Conservation (phyloP, 2,329 filamentous ascomycete genomes). For the Helotiales sp. region DNA sequence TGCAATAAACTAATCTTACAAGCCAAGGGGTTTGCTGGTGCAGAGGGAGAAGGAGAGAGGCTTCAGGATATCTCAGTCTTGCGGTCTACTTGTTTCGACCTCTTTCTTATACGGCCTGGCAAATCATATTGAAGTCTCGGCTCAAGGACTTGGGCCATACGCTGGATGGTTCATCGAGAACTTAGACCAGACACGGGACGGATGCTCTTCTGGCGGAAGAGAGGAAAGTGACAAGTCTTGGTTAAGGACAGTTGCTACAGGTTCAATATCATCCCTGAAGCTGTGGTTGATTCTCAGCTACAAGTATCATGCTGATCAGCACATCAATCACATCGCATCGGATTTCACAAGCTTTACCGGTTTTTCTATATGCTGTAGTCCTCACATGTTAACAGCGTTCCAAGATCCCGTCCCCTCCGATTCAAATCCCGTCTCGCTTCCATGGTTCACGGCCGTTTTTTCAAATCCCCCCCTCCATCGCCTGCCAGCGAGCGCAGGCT, state of each 20-base stretch:
- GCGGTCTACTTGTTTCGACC: neutral
- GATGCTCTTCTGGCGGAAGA: neutral
- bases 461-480: neutral
- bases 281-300: neutral
- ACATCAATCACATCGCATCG: neutral
- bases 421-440: neutral
- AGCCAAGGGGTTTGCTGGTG: neutral
- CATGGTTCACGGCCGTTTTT: neutral
- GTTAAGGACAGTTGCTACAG: neutral
- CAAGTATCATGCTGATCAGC: neutral
- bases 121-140: neutral
- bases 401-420: neutral
- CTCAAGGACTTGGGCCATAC: neutral
- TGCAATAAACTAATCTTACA: neutral
- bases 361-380: neutral
- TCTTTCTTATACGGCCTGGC: neutral
- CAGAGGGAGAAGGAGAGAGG: neutral
- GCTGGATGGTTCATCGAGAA: neutral
- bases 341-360: neutral
- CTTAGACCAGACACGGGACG: neutral
- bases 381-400: neutral
- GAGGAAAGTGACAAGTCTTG: neutral
- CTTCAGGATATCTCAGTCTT: neutral
- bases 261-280: neutral
- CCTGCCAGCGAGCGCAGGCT: neutral